Evolutionary conservation across 2,329 filamentous ascomycete species (phyloP), one percentile per base, ranked within the genome.

Genomic region (Talaromyces rugulosus): DNA sequence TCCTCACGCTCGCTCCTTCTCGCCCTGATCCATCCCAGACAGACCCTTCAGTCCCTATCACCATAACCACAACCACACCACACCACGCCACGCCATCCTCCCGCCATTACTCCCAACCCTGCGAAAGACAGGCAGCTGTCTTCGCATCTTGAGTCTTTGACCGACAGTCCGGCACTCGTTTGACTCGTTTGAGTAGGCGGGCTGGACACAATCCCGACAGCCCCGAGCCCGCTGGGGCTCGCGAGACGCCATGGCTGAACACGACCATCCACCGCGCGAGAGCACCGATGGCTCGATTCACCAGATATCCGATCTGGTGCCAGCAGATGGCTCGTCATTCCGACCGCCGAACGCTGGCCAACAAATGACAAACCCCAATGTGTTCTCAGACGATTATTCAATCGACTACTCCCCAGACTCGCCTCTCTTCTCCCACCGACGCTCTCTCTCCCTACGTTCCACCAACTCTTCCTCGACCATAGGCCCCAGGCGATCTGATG

Each of bases 351-450:
- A 62, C 33, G 27, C 52, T 30, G 40, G 42, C 12, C 65, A 66
- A 71, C 71, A 67, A 64, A 71, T 68, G 36, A 71, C 73, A 50
- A 76, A 78, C 64, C 73, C 75, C 54, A 77, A 81, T 68, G 74
- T 82, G 42, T 82, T 82, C 68, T 79, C 79, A 63, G 80, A 82
- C 66, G 78, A 81, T 50, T 80, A 78, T 66, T 79, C 78, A 8
- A 66, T 81, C 66, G 77, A 81, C 64, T 71, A 81, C 64, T 71
- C 75, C 12, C 69, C 78, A 56, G 72, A 79, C 62, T 61, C 70
- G 60, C 70, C 73, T 66, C 69, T 69, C 59, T 68, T 72, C 57
- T 70, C 72, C 40, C 70, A 69, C 36, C 69, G 67, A 57, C 65
- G 69, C 64, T 74, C 68, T 56, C 68, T 70, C 16, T 72, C 70